Evolutionary conservation across 78 protist species (phyloP).

Genomic region (Dictyostelium brefeldianum): DNA sequence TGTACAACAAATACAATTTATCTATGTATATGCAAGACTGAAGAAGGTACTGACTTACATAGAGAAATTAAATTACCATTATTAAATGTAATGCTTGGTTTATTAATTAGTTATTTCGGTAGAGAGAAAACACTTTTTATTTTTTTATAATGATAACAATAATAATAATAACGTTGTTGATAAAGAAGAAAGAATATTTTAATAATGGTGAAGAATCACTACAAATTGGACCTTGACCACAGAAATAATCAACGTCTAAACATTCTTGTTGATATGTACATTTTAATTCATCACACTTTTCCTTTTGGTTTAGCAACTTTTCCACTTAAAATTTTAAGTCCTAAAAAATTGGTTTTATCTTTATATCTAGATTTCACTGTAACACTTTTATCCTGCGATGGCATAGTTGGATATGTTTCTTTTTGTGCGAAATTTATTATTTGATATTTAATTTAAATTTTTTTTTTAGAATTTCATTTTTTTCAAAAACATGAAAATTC

Average conservation of each 20-base stretch:
- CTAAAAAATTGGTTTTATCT: too few relatives aligned
- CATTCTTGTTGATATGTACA: conserved; percentile 22
- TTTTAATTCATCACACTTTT: conserved; percentile 15
- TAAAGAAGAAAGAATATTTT: neutral
- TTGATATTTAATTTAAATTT: too few relatives aligned
- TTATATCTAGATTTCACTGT: too few relatives aligned
- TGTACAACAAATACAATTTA: too few relatives aligned
- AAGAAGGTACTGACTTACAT: too few relatives aligned
- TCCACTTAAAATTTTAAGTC: too few relatives aligned
- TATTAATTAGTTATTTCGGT: neutral
- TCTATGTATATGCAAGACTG: neutral
- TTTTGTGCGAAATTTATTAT: too few relatives aligned
- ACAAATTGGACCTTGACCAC: conserved; percentile 21
- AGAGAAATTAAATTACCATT: neutral
- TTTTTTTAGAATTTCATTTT: too few relatives aligned
- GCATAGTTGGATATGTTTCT: too few relatives aligned
- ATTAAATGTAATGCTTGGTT: neutral
- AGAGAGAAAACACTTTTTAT: neutral
- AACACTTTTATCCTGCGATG: too few relatives aligned
- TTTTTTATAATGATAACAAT: too few relatives aligned
- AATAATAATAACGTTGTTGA: neutral
- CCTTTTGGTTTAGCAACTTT: too few relatives aligned
- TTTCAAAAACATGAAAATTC: neutral
- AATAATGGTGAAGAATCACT: neutral
- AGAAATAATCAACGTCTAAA: neutral